A percentile compares a stretch with the other conserved stretches of the same genome.
Conservation (phyloP, 2,329 filamentous ascomycete genomes). For the Metarhizium brunneum region DNA sequence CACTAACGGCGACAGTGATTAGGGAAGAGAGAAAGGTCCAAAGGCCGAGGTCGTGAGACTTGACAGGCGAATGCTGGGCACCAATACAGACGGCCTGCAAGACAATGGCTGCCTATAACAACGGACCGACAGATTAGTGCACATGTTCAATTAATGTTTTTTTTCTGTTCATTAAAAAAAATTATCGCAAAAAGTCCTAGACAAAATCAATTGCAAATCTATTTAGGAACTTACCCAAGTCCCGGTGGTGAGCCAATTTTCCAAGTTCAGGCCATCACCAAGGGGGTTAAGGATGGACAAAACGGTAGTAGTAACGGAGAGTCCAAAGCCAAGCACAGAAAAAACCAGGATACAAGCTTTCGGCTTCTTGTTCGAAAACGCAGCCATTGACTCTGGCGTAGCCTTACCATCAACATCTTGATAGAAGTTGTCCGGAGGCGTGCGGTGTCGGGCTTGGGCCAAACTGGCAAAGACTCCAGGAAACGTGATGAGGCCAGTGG, state of each 20-base stretch:
- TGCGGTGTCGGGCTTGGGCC: slow-evolving; percentile 24
- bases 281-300: slow-evolving; percentile 32
- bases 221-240: slow-evolving; percentile 49
- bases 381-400: slow-evolving; percentile 50
- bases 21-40: slow-evolving; percentile 39
- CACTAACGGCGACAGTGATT: slow-evolving; percentile 31
- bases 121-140: not conserved
- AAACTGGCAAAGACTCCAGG: slow-evolving; percentile 26
- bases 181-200: not conserved
- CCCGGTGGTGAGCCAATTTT: slow-evolving; percentile 51
- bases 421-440: slow-evolving; percentile 42
- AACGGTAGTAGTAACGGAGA: slow-evolving; percentile 48
- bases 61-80: slow-evolving; percentile 39
- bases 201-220: not conserved
- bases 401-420: slow-evolving; percentile 62
- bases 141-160: not conserved
- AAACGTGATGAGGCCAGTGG: slow-evolving; percentile 26
- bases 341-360: slow-evolving; percentile 46
- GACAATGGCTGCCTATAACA: slow-evolving; percentile 36
- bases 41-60: slow-evolving; percentile 43
- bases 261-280: slow-evolving; percentile 32
- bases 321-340: slow-evolving; percentile 41
- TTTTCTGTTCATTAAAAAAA: not conserved
- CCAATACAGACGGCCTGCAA: slow-evolving; percentile 42
- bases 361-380: slow-evolving; percentile 51